A percentile compares a stretch with the other conserved stretches of the same genome.
Evolutionary conservation across 1,284 basidiomycete species (phyloP).

Genomic region (Ganoderma resinaceum): DNA sequence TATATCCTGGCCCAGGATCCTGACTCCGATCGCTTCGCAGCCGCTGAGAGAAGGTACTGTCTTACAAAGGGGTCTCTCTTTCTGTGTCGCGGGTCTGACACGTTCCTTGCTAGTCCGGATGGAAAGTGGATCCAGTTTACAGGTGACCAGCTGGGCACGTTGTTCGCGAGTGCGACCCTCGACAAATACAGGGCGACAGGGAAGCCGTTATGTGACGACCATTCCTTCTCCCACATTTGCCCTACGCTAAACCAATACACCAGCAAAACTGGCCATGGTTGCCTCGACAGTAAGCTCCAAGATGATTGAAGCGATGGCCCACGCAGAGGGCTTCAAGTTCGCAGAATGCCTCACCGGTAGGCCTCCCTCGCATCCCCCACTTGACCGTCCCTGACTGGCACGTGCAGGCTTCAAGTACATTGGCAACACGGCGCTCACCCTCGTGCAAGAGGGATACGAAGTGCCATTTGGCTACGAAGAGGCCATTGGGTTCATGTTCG

Average conservation of each 20-base stretch:
- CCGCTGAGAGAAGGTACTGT: slow-evolving; percentile 72
- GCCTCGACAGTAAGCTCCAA: slow-evolving; percentile 90
- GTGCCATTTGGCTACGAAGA: slow-evolving; percentile 89
- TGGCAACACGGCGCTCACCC: slow-evolving; percentile 77
- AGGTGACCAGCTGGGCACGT: slow-evolving; percentile 82
- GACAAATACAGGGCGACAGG: slow-evolving; percentile 65
- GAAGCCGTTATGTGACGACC: slow-evolving; percentile 56
- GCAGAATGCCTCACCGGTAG: slow-evolving; percentile 83
- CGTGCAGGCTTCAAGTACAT: slow-evolving; percentile 82
- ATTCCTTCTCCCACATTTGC: not conserved
- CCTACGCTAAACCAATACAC: not conserved
- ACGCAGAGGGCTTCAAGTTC: slow-evolving; percentile 80
- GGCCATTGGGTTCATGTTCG: slow-evolving; percentile 89
- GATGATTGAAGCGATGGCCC: slow-evolving; percentile 82
- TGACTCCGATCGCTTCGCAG: slow-evolving; percentile 84
- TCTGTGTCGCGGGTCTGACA: slow-evolving; percentile 3
- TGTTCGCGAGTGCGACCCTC: slow-evolving; percentile 73
- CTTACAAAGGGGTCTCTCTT: not conserved
- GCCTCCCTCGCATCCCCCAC: slow-evolving; percentile 13
- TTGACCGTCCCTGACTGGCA: not conserved
- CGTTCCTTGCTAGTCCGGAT: slow-evolving; percentile 45
- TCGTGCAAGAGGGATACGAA: slow-evolving; percentile 70
- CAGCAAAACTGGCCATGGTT: slow-evolving; percentile 79
- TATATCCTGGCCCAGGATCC: slow-evolving; percentile 89
- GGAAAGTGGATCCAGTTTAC: slow-evolving; percentile 79